Evolutionary conservation across 148 eudicot genomes (phyloP).

Genomic region (Camellia lanceoleosa): DNA sequence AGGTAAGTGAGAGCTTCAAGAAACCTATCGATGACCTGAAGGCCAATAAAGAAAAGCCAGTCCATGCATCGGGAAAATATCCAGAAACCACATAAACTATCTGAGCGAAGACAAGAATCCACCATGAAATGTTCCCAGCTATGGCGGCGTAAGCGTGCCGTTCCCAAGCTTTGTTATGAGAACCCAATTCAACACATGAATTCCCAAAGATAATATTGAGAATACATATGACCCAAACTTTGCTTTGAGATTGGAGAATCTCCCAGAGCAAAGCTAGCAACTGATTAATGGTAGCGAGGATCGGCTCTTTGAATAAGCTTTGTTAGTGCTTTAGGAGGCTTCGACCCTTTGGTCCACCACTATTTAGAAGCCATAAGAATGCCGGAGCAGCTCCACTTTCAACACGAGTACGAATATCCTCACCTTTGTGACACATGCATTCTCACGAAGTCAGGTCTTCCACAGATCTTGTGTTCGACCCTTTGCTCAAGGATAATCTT

Average conservation of each 20-base stretch:
- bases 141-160: slow-evolving; percentile 42
- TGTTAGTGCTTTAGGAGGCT: slow-evolving; percentile 58
- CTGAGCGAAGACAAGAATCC: slow-evolving; percentile 35
- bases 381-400: slow-evolving; percentile 79
- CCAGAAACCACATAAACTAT: slow-evolving; percentile 34
- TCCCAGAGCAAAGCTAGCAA: slow-evolving; percentile 69
- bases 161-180: slow-evolving; percentile 22
- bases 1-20: slow-evolving; percentile 36
- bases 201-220: slow-evolving; percentile 23
- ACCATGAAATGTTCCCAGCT: slow-evolving; percentile 45
- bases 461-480: no score
- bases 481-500: no score
- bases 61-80: slow-evolving; percentile 39
- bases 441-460: no score
- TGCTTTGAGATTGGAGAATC: slow-evolving; percentile 45
- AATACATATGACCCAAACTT: slow-evolving; percentile 31
- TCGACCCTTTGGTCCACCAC: slow-evolving; percentile 69
- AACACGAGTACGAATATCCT: slow-evolving; percentile 77
- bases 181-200: slow-evolving; percentile 35
- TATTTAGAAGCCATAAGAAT: slow-evolving; percentile 70
- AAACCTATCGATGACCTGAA: slow-evolving; percentile 32
- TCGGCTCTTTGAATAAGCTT: slow-evolving; percentile 62
- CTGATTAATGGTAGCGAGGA: slow-evolving; percentile 63
- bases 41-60: slow-evolving; percentile 32
- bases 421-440: slow-evolving; percentile 60